Evolutionary conservation across 1,284 basidiomycete species (phyloP).

Genomic region (Boletus sp.): DNA sequence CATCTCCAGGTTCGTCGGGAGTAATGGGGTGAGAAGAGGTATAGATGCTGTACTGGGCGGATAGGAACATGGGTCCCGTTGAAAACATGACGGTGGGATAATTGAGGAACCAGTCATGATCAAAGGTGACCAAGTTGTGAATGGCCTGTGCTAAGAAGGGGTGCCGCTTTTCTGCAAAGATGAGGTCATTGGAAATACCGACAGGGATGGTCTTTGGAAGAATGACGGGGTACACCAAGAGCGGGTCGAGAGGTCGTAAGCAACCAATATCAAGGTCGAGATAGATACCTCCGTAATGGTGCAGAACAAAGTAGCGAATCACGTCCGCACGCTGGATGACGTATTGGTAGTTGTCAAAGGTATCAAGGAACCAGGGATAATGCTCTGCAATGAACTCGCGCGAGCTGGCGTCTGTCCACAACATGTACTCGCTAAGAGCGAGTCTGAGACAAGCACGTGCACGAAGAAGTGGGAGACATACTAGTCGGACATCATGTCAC

Average conservation of each 20-base stretch:
- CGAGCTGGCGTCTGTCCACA: constrained; percentile 93
- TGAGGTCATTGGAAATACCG: constrained; percentile 96
- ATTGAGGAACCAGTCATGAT: constrained; percentile 90
- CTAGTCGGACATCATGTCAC: constrained; percentile 94
- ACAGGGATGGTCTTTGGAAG: constrained; percentile 95
- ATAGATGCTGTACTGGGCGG: constrained; percentile 82
- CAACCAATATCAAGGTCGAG: constrained; percentile 98
- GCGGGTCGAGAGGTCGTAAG: constrained; percentile 81
- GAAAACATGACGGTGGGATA: constrained; percentile 99
- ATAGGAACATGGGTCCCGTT: constrained; percentile 93
- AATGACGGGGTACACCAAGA: constrained; percentile 86
- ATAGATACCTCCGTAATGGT: constrained; percentile 95
- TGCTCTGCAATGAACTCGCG: constrained; percentile 85
- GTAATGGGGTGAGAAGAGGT: constrained; percentile 67
- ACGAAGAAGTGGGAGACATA: constrained; percentile 43
- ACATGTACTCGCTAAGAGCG: constrained; percentile 78
- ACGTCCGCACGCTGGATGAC: constrained; percentile 95
- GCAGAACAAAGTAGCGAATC: constrained; percentile 96
- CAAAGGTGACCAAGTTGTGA: constrained; percentile 87
- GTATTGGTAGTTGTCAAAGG: constrained; percentile 91
- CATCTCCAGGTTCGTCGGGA: constrained; percentile 52
- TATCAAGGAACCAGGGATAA: constrained; percentile 91
- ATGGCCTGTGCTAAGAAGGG: constrained; percentile 93
- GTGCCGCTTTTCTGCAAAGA: constrained; percentile 83
- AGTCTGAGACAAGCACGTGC: constrained; percentile 18